Evolutionary conservation across 345 rosid species (phyloP).

Genomic region (Angophora floribunda): DNA sequence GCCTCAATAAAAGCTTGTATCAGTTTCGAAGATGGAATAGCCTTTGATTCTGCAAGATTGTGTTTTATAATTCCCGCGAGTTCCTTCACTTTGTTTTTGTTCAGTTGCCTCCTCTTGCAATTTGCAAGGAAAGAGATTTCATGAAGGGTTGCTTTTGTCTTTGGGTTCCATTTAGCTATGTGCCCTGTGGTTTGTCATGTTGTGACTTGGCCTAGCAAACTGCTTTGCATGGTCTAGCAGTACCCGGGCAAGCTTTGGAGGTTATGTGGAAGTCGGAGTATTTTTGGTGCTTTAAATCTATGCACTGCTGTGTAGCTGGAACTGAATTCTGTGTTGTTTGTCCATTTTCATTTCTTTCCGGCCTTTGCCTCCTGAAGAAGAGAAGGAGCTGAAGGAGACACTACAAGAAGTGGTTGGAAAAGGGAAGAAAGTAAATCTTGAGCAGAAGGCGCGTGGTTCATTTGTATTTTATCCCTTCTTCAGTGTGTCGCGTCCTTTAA

Average conservation of each 20-base stretch:
- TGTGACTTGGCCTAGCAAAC: neutral
- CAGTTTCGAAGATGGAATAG: neutral
- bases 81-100: neutral
- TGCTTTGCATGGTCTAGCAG: neutral
- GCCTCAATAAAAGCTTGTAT: neutral
- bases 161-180: neutral
- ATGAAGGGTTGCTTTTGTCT: neutral
- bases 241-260: neutral
- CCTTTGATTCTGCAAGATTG: neutral
- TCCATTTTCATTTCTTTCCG: conserved; percentile 12
- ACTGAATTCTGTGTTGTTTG: neutral
- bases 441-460: conserved; percentile 58
- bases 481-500: neutral
- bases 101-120: neutral
- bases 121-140: neutral
- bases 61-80: neutral
- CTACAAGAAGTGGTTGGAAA: conserved; percentile 67
- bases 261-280: neutral
- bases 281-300: neutral
- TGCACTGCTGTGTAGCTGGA: neutral
- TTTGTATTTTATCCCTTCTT: neutral
- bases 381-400: conserved; percentile 75
- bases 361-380: conserved; percentile 84
- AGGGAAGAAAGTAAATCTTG: conserved; percentile 68
- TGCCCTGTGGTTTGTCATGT: neutral